Conservation (phyloP, 106 monocot species). For the Dendrobium officinale region DNA sequence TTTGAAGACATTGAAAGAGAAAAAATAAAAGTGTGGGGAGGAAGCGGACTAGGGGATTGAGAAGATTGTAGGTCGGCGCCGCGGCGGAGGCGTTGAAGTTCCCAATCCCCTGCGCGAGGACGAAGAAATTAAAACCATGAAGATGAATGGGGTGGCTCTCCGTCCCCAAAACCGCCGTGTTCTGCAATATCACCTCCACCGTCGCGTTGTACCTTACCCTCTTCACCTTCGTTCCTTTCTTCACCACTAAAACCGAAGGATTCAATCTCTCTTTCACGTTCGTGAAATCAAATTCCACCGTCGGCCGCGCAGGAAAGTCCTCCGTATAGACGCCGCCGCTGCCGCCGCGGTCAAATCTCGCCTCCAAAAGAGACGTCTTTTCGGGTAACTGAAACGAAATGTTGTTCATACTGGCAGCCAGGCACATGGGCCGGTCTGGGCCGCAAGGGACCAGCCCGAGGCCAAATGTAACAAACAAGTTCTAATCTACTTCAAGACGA, state of each 20-base stretch:
- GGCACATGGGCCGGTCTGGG: slow-evolving; percentile 20
- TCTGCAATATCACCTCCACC: slow-evolving; percentile 66
- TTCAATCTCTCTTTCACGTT: slow-evolving; percentile 8
- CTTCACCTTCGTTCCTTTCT: slow-evolving; percentile 48
- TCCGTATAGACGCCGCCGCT: slow-evolving; percentile 33
- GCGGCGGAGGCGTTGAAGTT: slow-evolving; percentile 31
- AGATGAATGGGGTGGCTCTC: slow-evolving; percentile 69
- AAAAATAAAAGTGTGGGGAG: no score
- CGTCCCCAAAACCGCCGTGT: slow-evolving; percentile 44
- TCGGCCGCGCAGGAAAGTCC: slow-evolving; percentile 59
- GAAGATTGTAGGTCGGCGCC: slow-evolving; percentile 37
- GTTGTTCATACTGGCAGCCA: slow-evolving; percentile 67
- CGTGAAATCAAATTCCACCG: slow-evolving; percentile 45
- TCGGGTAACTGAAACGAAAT: slow-evolving; percentile 47
- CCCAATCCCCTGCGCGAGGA: slow-evolving; percentile 70
- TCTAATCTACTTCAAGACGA: slow-evolving; percentile 44
- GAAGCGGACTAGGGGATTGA: slow-evolving; percentile 21
- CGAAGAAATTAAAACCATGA: slow-evolving; percentile 65
- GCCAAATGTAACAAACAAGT: slow-evolving; percentile 66
- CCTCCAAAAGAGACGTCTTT: slow-evolving; percentile 46
- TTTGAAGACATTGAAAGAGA: no score
- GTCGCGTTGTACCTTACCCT: slow-evolving; percentile 41
- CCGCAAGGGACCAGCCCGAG: slow-evolving; percentile 33
- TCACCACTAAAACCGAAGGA: neutral
- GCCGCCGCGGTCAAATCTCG: slow-evolving; percentile 14